phyloP scores from a whole-genome alignment of 2,329 filamentous ascomycete species.

The Cryphonectria nitschkei region DNA sequence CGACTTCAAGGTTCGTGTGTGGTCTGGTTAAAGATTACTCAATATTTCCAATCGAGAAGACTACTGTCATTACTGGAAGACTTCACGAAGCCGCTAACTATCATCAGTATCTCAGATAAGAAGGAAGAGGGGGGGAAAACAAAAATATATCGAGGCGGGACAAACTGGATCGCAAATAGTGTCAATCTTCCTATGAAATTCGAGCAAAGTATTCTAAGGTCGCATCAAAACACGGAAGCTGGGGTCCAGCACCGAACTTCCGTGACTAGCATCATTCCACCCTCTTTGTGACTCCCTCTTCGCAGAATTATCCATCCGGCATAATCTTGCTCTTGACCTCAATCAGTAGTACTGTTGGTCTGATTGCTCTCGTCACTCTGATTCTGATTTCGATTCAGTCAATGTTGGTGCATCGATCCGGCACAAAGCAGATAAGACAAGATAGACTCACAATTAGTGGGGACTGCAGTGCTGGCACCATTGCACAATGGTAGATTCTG shows the following conservation, averaged over 20 bases:
- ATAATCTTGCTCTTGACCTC: too few species aligned
- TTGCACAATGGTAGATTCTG: conserved; percentile 18
- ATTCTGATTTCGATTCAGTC: neutral
- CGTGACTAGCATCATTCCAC: neutral
- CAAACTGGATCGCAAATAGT: neutral
- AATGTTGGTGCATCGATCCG: neutral
- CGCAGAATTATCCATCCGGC: too few species aligned
- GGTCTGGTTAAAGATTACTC: too few species aligned
- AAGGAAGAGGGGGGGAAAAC: neutral
- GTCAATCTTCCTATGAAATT: neutral
- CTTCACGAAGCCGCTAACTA: neutral
- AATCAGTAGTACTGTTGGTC: neutral
- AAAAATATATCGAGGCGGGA: neutral
- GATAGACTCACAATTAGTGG: neutral
- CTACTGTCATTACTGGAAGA: neutral
- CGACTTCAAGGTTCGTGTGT: too few species aligned
- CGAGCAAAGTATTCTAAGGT: neutral
- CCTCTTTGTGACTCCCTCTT: neutral
- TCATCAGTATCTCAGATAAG: neutral
- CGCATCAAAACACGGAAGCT: neutral
- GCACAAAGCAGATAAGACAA: neutral
- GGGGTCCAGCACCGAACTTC: conserved; percentile 4
- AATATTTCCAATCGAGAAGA: neutral
- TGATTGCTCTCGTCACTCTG: neutral
- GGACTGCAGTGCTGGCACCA: neutral